Evolutionary conservation across 2,329 filamentous ascomycete genomes (phyloP).

Genomic region (Neonectria sp.): DNA sequence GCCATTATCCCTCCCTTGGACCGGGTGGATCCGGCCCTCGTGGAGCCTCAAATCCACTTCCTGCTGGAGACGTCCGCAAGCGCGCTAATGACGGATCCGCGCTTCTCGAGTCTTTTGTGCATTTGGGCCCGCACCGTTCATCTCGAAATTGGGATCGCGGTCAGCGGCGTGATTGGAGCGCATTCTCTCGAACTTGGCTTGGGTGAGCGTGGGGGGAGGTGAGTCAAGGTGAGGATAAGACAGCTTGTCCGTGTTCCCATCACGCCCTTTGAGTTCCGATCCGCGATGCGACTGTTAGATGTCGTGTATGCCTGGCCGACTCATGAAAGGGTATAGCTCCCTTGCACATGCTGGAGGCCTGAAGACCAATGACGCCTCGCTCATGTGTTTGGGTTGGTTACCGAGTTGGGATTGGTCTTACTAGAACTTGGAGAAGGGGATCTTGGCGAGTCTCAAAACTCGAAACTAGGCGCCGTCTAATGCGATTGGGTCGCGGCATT

Average conservation of each 20-base stretch:
- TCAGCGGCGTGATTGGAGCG: slow-evolving; percentile 27
- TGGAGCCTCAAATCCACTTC: slow-evolving; percentile 36
- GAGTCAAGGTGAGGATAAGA: background rate
- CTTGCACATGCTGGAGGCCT: background rate
- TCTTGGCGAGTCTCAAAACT: background rate
- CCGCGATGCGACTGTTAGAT: background rate
- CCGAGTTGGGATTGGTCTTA: background rate
- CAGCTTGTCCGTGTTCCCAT: background rate
- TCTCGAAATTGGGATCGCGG: slow-evolving; percentile 22
- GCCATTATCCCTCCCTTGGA: slow-evolving; percentile 41
- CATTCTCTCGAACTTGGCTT: slow-evolving; percentile 12
- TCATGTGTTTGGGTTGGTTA: background rate
- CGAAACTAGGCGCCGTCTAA: background rate
- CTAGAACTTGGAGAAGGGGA: background rate
- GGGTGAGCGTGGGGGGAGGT: background rate
- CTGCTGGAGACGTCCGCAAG: slow-evolving; percentile 29
- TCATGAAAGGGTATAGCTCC: background rate
- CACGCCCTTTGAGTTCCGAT: background rate
- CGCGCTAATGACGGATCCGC: slow-evolving; percentile 46
- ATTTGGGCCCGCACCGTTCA: slow-evolving; percentile 24
- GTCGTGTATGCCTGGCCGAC: background rate
- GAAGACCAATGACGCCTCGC: background rate
- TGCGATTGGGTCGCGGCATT: background rate
- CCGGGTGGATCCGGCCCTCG: slow-evolving; percentile 45
- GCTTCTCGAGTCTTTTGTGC: slow-evolving; percentile 30